Evolutionary conservation across 768 basidiomycete genomes (phyloP).

Genomic region (Piloderma croceum): DNA sequence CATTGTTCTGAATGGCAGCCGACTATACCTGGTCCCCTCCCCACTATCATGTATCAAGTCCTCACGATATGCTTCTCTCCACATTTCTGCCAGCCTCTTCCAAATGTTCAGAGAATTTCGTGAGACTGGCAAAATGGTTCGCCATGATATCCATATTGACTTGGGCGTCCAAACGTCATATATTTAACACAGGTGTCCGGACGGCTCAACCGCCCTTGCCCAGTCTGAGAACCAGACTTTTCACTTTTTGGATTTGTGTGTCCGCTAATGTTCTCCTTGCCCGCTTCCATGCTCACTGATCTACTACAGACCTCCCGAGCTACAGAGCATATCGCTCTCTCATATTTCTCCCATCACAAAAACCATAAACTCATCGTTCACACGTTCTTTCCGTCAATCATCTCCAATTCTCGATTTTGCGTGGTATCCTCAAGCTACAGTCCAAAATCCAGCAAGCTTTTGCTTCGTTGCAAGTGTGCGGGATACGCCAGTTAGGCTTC

Average conservation of each 20-base stretch:
- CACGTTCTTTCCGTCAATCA: conserved; percentile 43
- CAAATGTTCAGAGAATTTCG: too few relatives aligned
- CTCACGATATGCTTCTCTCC: too few relatives aligned
- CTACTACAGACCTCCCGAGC: conserved; percentile 5
- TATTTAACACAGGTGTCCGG: conserved; percentile 58
- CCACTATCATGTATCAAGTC: too few relatives aligned
- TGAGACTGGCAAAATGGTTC: too few relatives aligned
- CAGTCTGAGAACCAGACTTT: conserved; percentile 70
- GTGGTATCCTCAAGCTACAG: conserved; percentile 82
- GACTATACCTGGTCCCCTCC: too few relatives aligned
- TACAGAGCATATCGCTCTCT: conserved; percentile 1
- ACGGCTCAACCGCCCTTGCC: conserved; percentile 62
- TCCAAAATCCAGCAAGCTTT: conserved; percentile 53
- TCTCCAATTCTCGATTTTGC: conserved; percentile 70
- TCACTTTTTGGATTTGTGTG: conserved; percentile 49
- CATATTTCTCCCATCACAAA: not conserved
- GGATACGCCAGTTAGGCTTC: conserved; percentile 78
- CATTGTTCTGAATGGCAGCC: too few relatives aligned
- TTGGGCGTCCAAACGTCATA: too few relatives aligned
- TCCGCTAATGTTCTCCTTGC: conserved; percentile 3
- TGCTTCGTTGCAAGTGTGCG: conserved; percentile 83
- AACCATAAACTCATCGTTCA: too few relatives aligned
- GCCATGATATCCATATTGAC: too few relatives aligned
- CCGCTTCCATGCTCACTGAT: conserved; percentile 2
- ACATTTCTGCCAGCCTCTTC: too few relatives aligned